Base-by-base conservation (phyloP, 371 early-diverging fungal genomes). In the Chytridiales sp. region DNA sequence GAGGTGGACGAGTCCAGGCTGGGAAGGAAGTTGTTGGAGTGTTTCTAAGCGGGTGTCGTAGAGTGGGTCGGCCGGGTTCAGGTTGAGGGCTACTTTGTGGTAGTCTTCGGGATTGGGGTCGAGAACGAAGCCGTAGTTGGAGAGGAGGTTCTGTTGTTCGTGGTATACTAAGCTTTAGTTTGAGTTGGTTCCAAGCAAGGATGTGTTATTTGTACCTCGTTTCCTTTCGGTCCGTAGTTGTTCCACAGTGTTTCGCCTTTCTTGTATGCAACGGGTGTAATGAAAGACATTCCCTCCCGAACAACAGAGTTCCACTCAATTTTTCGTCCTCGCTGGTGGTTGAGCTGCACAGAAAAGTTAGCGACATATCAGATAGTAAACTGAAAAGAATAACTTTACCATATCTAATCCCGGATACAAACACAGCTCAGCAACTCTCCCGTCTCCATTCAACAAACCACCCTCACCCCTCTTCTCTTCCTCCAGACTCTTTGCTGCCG, bases 91-190 rank as follows among this genome's bases (percentile, higher is more conserved):
- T 9, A 74, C 43, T 49, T 74, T 72, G 51, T 67, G 58, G 56
- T 77, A 74, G 64, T 77, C 74, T 59, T 72, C 74, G 2, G 73
- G 70, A 49, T 77, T 77, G 11, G 39, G 36, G 8, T 50, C 51
- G 19, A 77, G 63, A 2, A 74, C 72, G 57, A 77, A 77, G 1
- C 77, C 77, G 61, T 77, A 77, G 55, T 77, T 77, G 15, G 67
- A 59, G 4, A 77, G 68, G 13, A 77, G 62, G 49, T 74, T 74
- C 66, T 71, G 38, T 4, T 8, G 40, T 47, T 13, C 22, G 44
- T 59, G 30, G 15, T 24, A 27, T 22, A 58, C 35, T 9, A 30
- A 43, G 41, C 30, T 21, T 29, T 11, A n/a, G 17, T 35, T 31
- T 19, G 11, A n/a, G 40, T 13, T 13, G 13, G 38, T 1, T 22